Conservation (phyloP, 2,329 filamentous ascomycete genomes). For the Talaromyces verruculosus region DNA sequence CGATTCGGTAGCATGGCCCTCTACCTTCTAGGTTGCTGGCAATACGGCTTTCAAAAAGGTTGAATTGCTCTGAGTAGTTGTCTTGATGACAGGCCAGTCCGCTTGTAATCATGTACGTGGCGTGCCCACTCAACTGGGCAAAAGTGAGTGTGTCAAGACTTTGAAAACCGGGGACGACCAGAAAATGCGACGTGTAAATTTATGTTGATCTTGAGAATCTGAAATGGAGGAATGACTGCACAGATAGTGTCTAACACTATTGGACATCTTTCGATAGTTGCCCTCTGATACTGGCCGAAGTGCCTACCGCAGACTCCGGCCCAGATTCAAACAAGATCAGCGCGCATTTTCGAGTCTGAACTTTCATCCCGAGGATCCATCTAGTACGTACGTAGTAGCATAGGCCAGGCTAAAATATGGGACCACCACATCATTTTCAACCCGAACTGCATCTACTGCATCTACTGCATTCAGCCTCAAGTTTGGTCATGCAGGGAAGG, state of each 20-base stretch:
- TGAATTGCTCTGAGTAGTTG: neutral
- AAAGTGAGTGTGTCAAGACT: neutral
- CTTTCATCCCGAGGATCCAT: neutral
- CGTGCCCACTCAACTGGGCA: neutral
- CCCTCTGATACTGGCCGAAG: neutral
- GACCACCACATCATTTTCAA: neutral
- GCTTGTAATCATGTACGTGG: neutral
- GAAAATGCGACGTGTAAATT: neutral
- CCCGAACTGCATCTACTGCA: neutral
- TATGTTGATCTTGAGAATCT: neutral
- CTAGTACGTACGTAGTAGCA: neutral
- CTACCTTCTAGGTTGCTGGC: neutral
- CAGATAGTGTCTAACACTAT: neutral
- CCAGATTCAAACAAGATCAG: neutral
- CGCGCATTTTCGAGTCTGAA: neutral
- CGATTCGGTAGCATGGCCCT: neutral
- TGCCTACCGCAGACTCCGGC: neutral
- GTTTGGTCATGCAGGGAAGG: neutral
- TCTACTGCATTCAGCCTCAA: slow-evolving; percentile 5
- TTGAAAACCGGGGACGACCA: neutral
- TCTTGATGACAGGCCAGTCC: neutral
- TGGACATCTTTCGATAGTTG: neutral
- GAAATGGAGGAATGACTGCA: neutral
- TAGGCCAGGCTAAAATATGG: neutral
- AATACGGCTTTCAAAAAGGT: neutral